These are phyloP conservation scores for Epichloe baconii DNA, from an alignment of 2,329 filamentous ascomycete genomes.

Conservation along the genomic window DNA sequence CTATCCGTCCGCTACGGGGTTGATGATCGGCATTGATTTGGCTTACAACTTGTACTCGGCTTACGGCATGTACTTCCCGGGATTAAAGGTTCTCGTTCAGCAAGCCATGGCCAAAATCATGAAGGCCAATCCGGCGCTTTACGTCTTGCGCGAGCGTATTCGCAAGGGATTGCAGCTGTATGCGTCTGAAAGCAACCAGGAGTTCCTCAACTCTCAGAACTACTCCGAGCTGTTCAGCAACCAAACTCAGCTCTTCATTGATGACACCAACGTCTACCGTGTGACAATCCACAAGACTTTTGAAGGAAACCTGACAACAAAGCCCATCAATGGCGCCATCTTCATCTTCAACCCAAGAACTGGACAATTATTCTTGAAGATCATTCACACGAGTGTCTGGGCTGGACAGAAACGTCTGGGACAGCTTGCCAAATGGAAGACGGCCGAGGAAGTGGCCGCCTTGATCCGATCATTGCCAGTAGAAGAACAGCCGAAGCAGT, in stretches of 20 bases:
- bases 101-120: constrained; percentile 99
- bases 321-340: constrained; percentile 98
- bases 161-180: constrained; percentile 96
- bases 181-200: constrained; percentile 95
- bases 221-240: constrained; percentile 99
- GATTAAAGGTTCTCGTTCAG: constrained; percentile 86
- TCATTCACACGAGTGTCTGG: constrained; percentile 99
- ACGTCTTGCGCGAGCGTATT: constrained; percentile 94
- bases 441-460: constrained; percentile 96
- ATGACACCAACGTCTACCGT: constrained; percentile 98
- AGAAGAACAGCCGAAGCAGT: constrained; percentile 96
- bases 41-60: constrained; percentile 98
- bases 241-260: constrained; percentile 96
- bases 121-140: constrained; percentile 96
- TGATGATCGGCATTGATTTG: constrained; percentile 96
- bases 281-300: constrained; percentile 99
- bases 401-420: constrained; percentile 98
- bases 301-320: constrained; percentile 96
- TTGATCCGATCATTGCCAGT: constrained; percentile 90
- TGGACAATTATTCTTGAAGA: constrained; percentile 95
- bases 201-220: constrained; percentile 98
- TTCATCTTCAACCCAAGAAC: constrained; percentile 99
- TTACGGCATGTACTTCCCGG: constrained; percentile 97
- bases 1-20: constrained; percentile 88
- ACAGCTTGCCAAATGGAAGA: constrained; percentile 98